Base-by-base conservation (phyloP, 2,329 filamentous ascomycete genomes). In the Camptophora hylomeconis region DNA sequence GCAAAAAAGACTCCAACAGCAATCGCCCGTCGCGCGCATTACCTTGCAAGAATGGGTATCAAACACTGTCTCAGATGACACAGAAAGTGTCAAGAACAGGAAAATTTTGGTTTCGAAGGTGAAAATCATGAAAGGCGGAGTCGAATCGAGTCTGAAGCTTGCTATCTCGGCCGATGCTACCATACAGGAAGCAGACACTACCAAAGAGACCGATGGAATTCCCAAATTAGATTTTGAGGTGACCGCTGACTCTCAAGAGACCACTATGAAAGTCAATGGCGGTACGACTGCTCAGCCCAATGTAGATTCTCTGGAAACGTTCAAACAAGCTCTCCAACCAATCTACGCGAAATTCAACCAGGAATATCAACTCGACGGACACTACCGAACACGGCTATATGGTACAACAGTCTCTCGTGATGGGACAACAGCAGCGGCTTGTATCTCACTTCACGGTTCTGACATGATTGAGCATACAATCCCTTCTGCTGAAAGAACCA, bases 391-490 rank as follows among this genome's bases (percentile, higher is more conserved):
- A 5, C 63, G 63, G 36, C 54, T 61, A 5, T 72, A 67, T 62
- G 71, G 71, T 2, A 49, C 72, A 5, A 56, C 61, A 2, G 25
- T 24, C 7, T 61, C 64, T 11, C 44, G 61, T 11, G 55, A 58
- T 13, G 60, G 62, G 17, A 57, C 60, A 14, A 46, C 61, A 9
- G 39, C 36, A 26, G 67, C 64, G 4, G 54, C 56, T 3, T 65
- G 61, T 31, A 53, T 63, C 25, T 66, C 62, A 2, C 41, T 67
- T 16, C 67, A 75, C 43, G 69, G 69, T 0, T 65, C 59, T 3
- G 63, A 72, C 42, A 63, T 67, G 51, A 51, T 72, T 9, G 65
- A 73, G 35, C 73, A 73, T 42, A 57, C 58, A 1, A 63, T 63
- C 9, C 16, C 30, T 9, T 14, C 26, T 11, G 17, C 20, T 9